These are phyloP conservation scores for Beauveria asiatica DNA, from an alignment of 2,329 filamentous ascomycete species.

Conservation along the genomic window DNA sequence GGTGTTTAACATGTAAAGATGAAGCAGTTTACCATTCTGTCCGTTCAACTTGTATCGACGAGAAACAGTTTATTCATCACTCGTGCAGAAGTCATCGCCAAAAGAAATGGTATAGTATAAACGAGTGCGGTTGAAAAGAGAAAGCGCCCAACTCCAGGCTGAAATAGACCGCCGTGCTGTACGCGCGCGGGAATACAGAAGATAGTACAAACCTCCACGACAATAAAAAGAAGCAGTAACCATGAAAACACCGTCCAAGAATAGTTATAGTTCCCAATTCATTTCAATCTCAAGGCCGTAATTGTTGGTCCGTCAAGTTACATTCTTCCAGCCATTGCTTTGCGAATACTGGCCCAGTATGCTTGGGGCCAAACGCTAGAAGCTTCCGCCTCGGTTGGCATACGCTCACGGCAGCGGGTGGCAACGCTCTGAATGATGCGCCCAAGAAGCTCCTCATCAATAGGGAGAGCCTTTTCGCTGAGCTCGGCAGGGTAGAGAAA, in stretches of 20 bases:
- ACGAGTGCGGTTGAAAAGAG: slow-evolving; percentile 13
- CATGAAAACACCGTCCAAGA: slow-evolving; percentile 1
- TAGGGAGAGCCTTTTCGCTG: slow-evolving; percentile 45
- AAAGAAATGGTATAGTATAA: slow-evolving; percentile 14
- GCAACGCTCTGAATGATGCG: slow-evolving; percentile 57
- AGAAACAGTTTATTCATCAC: background rate
- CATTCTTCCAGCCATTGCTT: slow-evolving; percentile 33
- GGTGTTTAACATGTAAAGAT: background rate
- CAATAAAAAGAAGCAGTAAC: background rate
- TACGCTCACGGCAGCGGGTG: slow-evolving; percentile 46
- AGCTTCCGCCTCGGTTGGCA: slow-evolving; percentile 50
- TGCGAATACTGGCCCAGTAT: slow-evolving; percentile 52
- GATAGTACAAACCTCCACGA: slow-evolving; percentile 13
- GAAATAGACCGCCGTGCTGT: slow-evolving; percentile 19
- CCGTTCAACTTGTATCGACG: background rate
- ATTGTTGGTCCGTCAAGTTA: slow-evolving; percentile 12
- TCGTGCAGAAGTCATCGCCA: slow-evolving; percentile 1
- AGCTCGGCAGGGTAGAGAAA: slow-evolving; percentile 56
- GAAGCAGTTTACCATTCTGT: background rate
- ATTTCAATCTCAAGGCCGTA: background rate
- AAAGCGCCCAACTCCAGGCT: slow-evolving; percentile 24
- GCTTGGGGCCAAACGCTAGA: slow-evolving; percentile 49
- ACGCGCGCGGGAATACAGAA: slow-evolving; percentile 14
- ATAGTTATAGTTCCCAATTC: slow-evolving; percentile 5
- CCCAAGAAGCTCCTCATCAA: slow-evolving; percentile 53